Base-by-base conservation (phyloP, 2,329 filamentous ascomycete species). In the Aspergillus calidoustus region DNA sequence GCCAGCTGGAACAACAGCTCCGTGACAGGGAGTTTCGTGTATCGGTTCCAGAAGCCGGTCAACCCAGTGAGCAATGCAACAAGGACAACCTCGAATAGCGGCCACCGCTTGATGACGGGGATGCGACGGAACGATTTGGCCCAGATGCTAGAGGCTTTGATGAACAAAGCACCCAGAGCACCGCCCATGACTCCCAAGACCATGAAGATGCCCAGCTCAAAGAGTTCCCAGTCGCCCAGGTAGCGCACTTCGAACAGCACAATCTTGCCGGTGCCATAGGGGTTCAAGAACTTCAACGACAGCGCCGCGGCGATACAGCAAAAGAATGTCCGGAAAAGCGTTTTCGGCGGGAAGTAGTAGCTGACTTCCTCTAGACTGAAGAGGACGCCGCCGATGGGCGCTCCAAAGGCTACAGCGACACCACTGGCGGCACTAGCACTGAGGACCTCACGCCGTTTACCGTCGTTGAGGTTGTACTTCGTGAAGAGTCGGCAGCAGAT, bases 331-430 rank as follows among this genome's bases (percentile, higher is more conserved):
- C 95, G 85, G 81, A 99, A 99, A 8, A 99, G 85, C 0, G 94
- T 98, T 80, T 99, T 98, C 6, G 94, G 92, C 0, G 95, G 94
- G 75, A 98, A 98, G 77, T 98, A 98, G 77, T 98, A 98, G 68
- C 80, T 89, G 64, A 98, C 93, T 83, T 98, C 95, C 77, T 99
- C 95, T 31, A 98, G 79, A 38, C 92, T 93, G 77, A 98, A 98
- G 3, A 98, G 83, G 1, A 97, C 93, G 56, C 94, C 94, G 8
- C 93, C 92, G 47, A 91, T 88, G 1, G 94, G 94, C 1, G 94
- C 93, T 43, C 94, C 94, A 74, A 98, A 98, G 13, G 94, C 94
- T 34, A 98, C 94, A 11, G 93, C 91, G 5, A 98, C 92, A 74
- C 94, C 94, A 57, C 92, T 92, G 0, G 94, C 93, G 0, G 94